These are phyloP conservation scores for Diutina scorzettiae DNA, from an alignment of 1,139 yeast species.

Conservation along the genomic window DNA sequence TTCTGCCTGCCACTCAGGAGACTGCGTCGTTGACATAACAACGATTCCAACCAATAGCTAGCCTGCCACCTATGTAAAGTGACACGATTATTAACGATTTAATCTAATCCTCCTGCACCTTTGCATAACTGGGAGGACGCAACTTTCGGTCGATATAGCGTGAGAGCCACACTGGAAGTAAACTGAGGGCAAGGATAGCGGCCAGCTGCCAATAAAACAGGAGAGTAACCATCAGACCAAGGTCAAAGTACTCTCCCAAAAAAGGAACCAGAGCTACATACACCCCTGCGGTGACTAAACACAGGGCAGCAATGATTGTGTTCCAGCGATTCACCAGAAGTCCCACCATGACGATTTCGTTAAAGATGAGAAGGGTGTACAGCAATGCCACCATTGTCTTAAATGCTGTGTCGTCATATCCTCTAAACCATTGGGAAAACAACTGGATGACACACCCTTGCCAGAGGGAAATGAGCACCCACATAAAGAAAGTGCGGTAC, in stretches of 20 bases:
- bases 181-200: conserved; percentile 54
- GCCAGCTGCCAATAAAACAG: conserved; percentile 60
- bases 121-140: conserved; percentile 95
- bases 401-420: conserved; percentile 44
- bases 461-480: conserved; percentile 80
- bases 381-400: conserved; percentile 75
- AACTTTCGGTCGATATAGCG: conserved; percentile 62
- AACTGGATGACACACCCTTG: conserved; percentile 83
- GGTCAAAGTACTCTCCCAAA: conserved; percentile 71
- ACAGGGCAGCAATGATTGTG: conserved; percentile 60
- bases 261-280: conserved; percentile 74
- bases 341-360: conserved; percentile 90
- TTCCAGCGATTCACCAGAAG: conserved; percentile 88
- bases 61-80: not conserved
- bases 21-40: not conserved
- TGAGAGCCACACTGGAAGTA: conserved; percentile 84
- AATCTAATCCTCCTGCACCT: conserved; percentile 62
- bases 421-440: conserved; percentile 62
- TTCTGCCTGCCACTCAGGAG: not conserved
- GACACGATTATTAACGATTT: not conserved
- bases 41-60: not conserved
- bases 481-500: conserved; percentile 76
- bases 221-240: conserved; percentile 46
- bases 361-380: conserved; percentile 67
- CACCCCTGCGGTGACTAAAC: conserved; percentile 53